These are phyloP conservation scores for Exophiala spinifera DNA, from an alignment of 2,329 filamentous ascomycete species.

Conservation along the genomic window DNA sequence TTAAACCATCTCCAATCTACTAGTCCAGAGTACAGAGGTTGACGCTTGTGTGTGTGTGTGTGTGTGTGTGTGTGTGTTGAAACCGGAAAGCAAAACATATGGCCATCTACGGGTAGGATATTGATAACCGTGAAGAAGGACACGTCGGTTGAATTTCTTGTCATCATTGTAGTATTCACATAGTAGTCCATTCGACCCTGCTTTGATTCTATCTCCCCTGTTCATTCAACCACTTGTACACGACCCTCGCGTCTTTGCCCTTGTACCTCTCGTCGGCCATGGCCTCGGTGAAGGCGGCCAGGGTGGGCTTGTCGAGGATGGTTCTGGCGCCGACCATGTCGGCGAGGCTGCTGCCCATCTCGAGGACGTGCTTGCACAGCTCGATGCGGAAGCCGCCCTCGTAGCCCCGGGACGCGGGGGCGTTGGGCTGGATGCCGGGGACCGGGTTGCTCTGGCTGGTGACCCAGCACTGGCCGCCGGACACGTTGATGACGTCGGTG, in stretches of 20 bases:
- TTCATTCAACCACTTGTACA: slow-evolving; percentile 55
- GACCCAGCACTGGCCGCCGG: slow-evolving; percentile 31
- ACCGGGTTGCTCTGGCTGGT: slow-evolving; percentile 32
- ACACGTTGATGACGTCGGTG: slow-evolving; percentile 31
- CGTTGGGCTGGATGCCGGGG: slow-evolving; percentile 41
- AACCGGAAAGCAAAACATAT: no score
- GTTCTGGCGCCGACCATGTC: slow-evolving; percentile 50
- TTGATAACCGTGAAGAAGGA: no score
- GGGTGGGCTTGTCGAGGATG: slow-evolving; percentile 49
- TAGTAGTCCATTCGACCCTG: no score
- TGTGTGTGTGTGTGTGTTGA: no score
- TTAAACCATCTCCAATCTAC: no score
- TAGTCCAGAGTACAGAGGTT: no score
- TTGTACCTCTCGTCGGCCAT: slow-evolving; percentile 51
- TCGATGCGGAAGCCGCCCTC: slow-evolving; percentile 52
- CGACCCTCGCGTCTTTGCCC: slow-evolving; percentile 56
- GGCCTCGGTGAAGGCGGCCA: slow-evolving; percentile 52
- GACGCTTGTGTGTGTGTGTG: no score
- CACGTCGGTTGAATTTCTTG: no score
- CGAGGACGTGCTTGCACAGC: slow-evolving; percentile 60
- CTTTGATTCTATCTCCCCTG: slow-evolving; percentile 7
- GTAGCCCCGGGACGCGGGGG: slow-evolving; percentile 39
- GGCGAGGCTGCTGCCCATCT: slow-evolving; percentile 55
- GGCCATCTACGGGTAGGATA: no score
- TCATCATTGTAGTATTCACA: no score